Evolutionary conservation across 805 yeast genomes (phyloP), one percentile per base, ranked within the genome.

Genomic region (Yamadazyma phyllophila): DNA sequence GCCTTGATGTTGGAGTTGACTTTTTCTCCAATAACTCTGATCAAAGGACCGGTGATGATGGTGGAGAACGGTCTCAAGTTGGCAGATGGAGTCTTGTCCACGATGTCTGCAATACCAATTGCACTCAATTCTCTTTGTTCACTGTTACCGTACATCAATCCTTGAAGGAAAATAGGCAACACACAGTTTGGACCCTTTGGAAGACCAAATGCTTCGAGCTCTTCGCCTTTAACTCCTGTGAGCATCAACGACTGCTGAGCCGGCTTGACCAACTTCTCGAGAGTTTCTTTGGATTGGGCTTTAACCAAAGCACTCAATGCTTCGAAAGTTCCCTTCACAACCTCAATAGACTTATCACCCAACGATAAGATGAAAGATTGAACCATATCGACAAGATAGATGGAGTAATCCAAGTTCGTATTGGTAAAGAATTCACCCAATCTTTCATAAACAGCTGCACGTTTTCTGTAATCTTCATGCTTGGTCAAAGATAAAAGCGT

Each of bases 21-120:
- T 65, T 96, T 82, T 66, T 94, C 99, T 60, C 99, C 99, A 60
- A 92, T 88, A 46, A 92, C 96, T 76, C 99, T 89, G 67, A 94
- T 94, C 60, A 94, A 77, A 33, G 99, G 99, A 69, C 99, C 99
- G 24, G 97, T 91, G 52, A 95, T 88, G 24, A 82, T 82, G 7
- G 98, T 92, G 16, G 95, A 96, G 66, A 83, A 88, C 29, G 96
- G 88, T 64, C 83, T 87, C 66, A 94, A 78, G 48, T 78, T 81
- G 9, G 79, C 74, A n/a, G 94, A 83, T 15, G 94, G 94, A 0
- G 98, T 88, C 57, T 89, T 82, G 39, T 83, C 85, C 38, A 91
- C 86, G 47, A 94, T 70, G 58, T 84, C 91, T 4, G 96, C 94
- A 58, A 94, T 88, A 46, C 89, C 97, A 59, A 84, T 69, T 0